phyloP scores from a whole-genome alignment of 2,329 filamentous ascomycete genomes.

The Calonectria ilicicola region DNA sequence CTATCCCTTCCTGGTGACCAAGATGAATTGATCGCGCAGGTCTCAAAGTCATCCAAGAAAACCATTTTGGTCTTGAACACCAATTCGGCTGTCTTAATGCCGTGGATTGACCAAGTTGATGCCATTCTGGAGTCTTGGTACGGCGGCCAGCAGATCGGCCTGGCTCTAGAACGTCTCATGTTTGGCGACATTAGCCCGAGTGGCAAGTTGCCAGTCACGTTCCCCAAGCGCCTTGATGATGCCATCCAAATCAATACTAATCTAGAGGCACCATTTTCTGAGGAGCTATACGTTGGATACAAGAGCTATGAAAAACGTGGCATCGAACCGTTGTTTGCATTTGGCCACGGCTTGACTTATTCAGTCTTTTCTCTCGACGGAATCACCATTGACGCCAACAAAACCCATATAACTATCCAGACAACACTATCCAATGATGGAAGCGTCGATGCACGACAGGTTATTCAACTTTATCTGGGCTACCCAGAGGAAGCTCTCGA shows the following conservation, averaged over 20 bases:
- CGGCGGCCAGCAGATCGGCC: not conserved
- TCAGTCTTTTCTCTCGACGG: not conserved
- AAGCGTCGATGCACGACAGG: not conserved
- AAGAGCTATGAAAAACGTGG: not conserved
- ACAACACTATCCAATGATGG: not conserved
- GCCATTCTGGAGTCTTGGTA: not conserved
- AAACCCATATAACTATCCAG: not conserved
- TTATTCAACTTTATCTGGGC: not conserved
- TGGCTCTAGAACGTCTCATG: not conserved
- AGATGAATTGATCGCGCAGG: not conserved
- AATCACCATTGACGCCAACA: not conserved
- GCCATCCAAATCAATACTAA: not conserved
- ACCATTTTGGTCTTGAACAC: not conserved
- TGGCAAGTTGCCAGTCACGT: not conserved
- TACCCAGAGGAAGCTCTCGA: not conserved
- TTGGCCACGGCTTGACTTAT: not conserved
- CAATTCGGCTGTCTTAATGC: not conserved
- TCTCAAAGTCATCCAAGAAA: not conserved
- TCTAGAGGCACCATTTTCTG: not conserved
- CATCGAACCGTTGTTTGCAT: not conserved
- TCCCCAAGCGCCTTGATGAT: not conserved
- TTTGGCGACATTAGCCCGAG: not conserved
- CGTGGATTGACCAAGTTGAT: not conserved
- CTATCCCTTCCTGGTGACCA: not conserved
- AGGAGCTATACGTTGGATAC: not conserved